These are phyloP conservation scores for Diplodia sapinea DNA, from an alignment of 2,329 filamentous ascomycete species.

Conservation along the genomic window DNA sequence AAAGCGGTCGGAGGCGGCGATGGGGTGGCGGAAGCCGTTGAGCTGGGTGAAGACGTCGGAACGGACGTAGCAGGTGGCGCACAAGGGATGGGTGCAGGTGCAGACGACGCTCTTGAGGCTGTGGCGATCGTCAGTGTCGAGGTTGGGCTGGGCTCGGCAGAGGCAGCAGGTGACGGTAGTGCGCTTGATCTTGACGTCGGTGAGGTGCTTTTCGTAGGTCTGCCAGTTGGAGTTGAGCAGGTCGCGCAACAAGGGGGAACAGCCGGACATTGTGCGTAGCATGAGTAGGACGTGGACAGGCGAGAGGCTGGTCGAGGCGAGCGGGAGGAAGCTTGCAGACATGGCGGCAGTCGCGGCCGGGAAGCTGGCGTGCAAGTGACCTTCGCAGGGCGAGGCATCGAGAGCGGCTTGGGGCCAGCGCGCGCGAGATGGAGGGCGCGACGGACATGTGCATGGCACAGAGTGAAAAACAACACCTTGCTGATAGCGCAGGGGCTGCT, in stretches of 20 bases:
- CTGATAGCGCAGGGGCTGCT: no score
- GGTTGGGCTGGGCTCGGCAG: not conserved
- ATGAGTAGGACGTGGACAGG: not conserved
- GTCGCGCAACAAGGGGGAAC: slow-evolving; percentile 5
- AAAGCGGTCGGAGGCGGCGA: not conserved
- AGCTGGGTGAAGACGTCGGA: slow-evolving; percentile 3
- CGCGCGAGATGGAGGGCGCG: no score
- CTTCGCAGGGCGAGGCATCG: not conserved
- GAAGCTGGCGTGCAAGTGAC: not conserved
- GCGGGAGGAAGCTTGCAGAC: not conserved
- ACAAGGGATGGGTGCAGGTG: not conserved
- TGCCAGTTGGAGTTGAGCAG: slow-evolving; percentile 19
- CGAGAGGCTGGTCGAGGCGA: not conserved
- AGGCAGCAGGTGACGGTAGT: slow-evolving; percentile 2
- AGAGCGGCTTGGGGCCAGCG: not conserved
- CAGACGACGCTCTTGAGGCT: slow-evolving; percentile 18
- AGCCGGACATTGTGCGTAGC: slow-evolving; percentile 3
- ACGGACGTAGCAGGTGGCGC: not conserved
- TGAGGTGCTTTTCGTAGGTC: slow-evolving; percentile 5
- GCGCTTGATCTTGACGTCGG: slow-evolving; percentile 9
- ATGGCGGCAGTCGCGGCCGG: not conserved
- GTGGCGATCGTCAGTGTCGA: not conserved
- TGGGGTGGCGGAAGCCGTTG: not conserved
- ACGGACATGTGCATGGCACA: no score
- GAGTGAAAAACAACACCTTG: no score